These are phyloP conservation scores for Xylaria venustula DNA, from an alignment of 495 filamentous ascomycete genomes.

Conservation along the genomic window DNA sequence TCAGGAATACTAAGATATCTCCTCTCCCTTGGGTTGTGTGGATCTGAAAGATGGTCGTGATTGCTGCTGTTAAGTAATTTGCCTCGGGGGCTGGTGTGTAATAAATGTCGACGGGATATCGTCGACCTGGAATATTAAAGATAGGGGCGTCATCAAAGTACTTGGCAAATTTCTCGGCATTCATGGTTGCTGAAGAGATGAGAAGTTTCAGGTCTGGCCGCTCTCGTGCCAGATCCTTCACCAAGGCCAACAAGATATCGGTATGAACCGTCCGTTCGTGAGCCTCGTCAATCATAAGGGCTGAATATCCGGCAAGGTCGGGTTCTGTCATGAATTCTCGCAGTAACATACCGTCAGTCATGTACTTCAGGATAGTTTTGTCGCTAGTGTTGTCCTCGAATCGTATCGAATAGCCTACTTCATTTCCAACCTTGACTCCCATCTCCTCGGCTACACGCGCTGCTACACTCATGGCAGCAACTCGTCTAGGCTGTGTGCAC, in stretches of 20 bases:
- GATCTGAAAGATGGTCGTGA: slow-evolving; percentile 95
- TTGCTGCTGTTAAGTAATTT: slow-evolving; percentile 87
- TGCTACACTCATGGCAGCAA: slow-evolving; percentile 95
- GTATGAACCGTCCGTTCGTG: slow-evolving; percentile 92
- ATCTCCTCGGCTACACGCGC: slow-evolving; percentile 93
- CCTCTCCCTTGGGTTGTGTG: slow-evolving; percentile 84
- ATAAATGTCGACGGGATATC: slow-evolving; percentile 88
- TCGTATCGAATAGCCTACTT: slow-evolving; percentile 93
- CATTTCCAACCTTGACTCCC: slow-evolving; percentile 84
- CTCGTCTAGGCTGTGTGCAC: slow-evolving; percentile 88
- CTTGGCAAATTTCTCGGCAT: slow-evolving; percentile 86
- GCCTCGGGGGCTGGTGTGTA: slow-evolving; percentile 91
- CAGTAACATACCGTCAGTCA: slow-evolving; percentile 97
- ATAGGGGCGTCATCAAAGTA: slow-evolving; percentile 97
- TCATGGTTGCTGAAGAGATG: slow-evolving; percentile 93
- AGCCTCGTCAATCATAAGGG: slow-evolving; percentile 95
- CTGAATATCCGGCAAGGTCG: slow-evolving; percentile 78
- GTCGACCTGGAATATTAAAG: slow-evolving; percentile 91
- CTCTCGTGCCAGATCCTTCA: slow-evolving; percentile 88
- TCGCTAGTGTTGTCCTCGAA: slow-evolving; percentile 94
- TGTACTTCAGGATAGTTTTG: slow-evolving; percentile 92
- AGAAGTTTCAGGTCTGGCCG: slow-evolving; percentile 87
- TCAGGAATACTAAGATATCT: slow-evolving; percentile 89
- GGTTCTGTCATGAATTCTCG: slow-evolving; percentile 91
- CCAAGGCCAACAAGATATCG: slow-evolving; percentile 84